Conservation (phyloP, 1,284 basidiomycete species). For the Sphagnurus paluster region DNA sequence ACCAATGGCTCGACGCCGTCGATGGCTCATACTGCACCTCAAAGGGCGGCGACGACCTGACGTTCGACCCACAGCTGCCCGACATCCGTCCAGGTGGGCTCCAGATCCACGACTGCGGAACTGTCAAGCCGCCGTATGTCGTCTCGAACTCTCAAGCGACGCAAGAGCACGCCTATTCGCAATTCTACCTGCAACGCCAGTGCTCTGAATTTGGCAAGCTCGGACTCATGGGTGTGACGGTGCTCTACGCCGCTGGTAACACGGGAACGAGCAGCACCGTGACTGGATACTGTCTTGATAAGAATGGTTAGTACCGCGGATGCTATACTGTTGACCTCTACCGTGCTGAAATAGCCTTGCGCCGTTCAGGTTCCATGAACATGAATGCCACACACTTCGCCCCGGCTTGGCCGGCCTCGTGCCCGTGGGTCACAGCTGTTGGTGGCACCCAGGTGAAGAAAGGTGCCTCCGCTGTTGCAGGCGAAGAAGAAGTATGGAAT, state of each 20-base stretch:
- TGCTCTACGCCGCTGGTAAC: conserved; percentile 25
- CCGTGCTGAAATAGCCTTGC: conserved; percentile 5
- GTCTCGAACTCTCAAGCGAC: conserved; percentile 52
- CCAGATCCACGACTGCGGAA: conserved; percentile 44
- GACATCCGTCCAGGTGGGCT: conserved; percentile 44
- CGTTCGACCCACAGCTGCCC: conserved; percentile 41
- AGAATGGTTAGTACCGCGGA: conserved; percentile 30
- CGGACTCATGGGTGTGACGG: conserved; percentile 37
- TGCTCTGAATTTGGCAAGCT: conserved; percentile 52
- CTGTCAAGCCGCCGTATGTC: conserved; percentile 43
- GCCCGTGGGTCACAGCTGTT: conserved; percentile 55
- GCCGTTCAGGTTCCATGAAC: conserved; percentile 34
- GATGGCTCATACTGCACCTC: conserved; percentile 54
- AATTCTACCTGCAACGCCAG: conserved; percentile 44
- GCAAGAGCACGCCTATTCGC: conserved; percentile 43
- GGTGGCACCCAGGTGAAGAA: conserved; percentile 51
- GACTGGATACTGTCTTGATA: conserved; percentile 41
- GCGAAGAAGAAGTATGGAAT: conserved; percentile 41
- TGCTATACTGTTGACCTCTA: no score
- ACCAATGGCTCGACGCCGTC: conserved; percentile 41
- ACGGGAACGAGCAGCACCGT: conserved; percentile 37
- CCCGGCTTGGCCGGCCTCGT: conserved; percentile 40
- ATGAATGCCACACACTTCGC: conserved; percentile 18
- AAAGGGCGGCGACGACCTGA: conserved; percentile 55
- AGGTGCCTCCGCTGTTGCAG: conserved; percentile 34